Conservation (phyloP, 495 filamentous ascomycete genomes). For the Daldinia concentrica region DNA sequence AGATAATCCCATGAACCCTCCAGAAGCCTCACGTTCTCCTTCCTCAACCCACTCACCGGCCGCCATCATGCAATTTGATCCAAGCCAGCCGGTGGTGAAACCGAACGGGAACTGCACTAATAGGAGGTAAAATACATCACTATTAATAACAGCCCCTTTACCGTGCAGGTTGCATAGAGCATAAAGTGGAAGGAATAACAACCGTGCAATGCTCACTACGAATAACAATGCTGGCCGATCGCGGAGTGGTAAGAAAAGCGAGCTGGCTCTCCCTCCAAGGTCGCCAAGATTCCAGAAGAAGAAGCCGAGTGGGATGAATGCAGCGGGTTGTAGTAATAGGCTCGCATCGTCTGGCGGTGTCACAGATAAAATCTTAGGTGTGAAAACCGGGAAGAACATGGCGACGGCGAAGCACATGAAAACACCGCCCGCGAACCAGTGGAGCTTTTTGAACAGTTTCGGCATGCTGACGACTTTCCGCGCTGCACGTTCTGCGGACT, state of each 20-base stretch:
- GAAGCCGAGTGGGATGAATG: conserved; percentile 90
- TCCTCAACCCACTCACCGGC: conserved; percentile 79
- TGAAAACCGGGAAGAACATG: conserved; percentile 96
- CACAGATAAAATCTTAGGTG: conserved; percentile 79
- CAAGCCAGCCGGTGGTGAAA: conserved; percentile 84
- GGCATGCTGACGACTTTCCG: conserved; percentile 71
- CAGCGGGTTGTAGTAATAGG: conserved; percentile 71
- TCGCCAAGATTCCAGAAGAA: conserved; percentile 96
- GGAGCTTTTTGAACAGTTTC: conserved; percentile 75
- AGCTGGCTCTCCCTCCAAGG: conserved; percentile 74
- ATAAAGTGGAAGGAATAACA: conserved; percentile 84
- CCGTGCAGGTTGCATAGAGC: conserved; percentile 85
- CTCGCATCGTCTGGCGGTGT: conserved; percentile 55
- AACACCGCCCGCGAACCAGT: conserved; percentile 73
- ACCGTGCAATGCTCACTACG: conserved; percentile 66
- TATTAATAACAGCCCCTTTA: conserved; percentile 71
- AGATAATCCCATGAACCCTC: conserved; percentile 92
- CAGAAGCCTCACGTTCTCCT: conserved; percentile 84
- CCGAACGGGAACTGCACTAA: conserved; percentile 87
- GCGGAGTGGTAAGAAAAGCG: conserved; percentile 67
- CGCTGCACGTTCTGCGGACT: conserved; percentile 56
- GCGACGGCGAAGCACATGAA: conserved; percentile 82
- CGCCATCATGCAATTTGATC: conserved; percentile 89
- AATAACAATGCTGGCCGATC: conserved; percentile 72
- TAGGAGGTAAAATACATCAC: conserved; percentile 88